Evolutionary conservation across 495 filamentous ascomycete species (phyloP), one percentile per base, ranked within the genome.

Genomic region (Thermothielavioides terrestris): DNA sequence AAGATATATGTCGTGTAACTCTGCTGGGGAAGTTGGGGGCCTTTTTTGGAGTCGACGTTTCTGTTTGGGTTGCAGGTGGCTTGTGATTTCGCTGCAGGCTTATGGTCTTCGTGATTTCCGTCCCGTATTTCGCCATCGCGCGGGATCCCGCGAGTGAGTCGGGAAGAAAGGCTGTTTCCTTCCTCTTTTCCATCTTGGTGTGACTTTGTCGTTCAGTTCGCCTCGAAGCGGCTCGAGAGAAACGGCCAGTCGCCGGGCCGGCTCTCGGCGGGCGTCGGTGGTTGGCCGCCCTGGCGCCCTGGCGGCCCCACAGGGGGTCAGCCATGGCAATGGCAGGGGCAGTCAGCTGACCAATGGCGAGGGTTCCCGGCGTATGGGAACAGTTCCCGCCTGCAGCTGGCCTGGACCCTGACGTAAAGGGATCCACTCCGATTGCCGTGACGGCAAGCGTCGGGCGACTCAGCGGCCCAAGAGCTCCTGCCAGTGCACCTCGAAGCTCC

Each of bases 371-470:
- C 51, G 18, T 48, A 58, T 54, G 38, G 38, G 55, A 49, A 44
- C 37, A 10, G n/a, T 44, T 44, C 48, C 55, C 18, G 20, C 39
- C 38, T 45, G 40, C 54, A 38, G 37, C 9, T 3, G 18, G 28
- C 27, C 43, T 30, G 39, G 38, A 34, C 23, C 44, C 49, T 57
- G 54, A 57, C 54, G 45, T 53, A 57, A 52, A 18, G 25, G 25
- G 40, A 53, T 38, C 48, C 40, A 44, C 48, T 18, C 48, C 38
- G 46, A 50, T 21, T 43, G 23, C 48, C 40, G 48, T n/a, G 18
- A 26, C 52, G 52, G 52, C 47, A 50, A 50, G 17, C 50, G 40
- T 54, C 55, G 55, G 43, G 35, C 50, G 35, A 31, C 17, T 12
- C 1, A 28, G 2, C 34, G 15, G 9, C 18, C 18, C 17, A 15